Percentiles rank a stretch among this genome's conserved stretches.
Evolutionary conservation across 768 basidiomycete genomes (phyloP).

Genomic region (Coprinellus micaceus): DNA sequence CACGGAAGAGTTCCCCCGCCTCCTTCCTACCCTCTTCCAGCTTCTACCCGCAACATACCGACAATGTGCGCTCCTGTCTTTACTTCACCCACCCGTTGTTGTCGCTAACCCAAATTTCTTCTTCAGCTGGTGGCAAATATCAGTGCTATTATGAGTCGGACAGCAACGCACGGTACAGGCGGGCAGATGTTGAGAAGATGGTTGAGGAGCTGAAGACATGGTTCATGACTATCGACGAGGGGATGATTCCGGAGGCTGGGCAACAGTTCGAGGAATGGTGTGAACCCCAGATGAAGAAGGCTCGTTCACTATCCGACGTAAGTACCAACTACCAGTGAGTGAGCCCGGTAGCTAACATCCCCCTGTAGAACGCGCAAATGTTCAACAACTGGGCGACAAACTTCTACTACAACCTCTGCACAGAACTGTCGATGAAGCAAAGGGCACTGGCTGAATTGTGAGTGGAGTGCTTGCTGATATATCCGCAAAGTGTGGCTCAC

Average conservation of each 20-base stretch:
- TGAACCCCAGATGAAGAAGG: background rate
- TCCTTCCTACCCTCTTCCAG: background rate
- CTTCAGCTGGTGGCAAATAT: slow-evolving; percentile 3
- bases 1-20: background rate
- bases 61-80: slow-evolving; percentile 1
- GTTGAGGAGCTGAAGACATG: slow-evolving; percentile 3
- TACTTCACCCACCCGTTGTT: background rate
- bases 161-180: slow-evolving; percentile 8
- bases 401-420: background rate
- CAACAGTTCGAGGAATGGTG: slow-evolving; percentile 7
- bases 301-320: background rate
- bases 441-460: background rate
- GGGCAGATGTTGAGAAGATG: slow-evolving; percentile 7
- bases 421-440: background rate
- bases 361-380: background rate
- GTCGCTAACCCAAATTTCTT: background rate
- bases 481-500: background rate
- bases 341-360: too few species aligned
- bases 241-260: slow-evolving; percentile 7
- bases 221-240: slow-evolving; percentile 11
- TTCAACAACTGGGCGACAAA: slow-evolving; percentile 4
- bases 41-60: slow-evolving; percentile 5
- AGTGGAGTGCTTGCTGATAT: background rate
- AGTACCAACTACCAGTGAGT: background rate
- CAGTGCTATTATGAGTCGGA: slow-evolving; percentile 5